Evolutionary conservation across 2,329 filamentous ascomycete species (phyloP).

Genomic region (Fusarium scirpi): DNA sequence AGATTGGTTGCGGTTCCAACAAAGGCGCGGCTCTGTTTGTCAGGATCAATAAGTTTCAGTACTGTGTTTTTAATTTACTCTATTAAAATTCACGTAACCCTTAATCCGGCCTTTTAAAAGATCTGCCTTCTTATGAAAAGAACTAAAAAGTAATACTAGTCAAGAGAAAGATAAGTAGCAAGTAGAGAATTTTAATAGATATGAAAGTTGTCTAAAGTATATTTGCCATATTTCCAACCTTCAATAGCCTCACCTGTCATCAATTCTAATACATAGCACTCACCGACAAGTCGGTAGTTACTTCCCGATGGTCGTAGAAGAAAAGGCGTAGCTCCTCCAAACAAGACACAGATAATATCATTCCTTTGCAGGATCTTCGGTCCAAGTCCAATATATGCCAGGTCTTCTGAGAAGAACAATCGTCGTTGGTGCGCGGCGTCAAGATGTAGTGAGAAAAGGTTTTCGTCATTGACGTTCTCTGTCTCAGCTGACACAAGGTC

Average conservation of each 20-base stretch:
- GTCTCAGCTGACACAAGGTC: rapidly evolving
- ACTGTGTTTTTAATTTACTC: too few relatives aligned
- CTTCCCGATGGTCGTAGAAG: background rate
- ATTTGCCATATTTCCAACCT: rapidly evolving
- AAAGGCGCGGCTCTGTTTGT: too few relatives aligned
- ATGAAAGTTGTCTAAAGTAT: rapidly evolving
- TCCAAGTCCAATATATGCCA: background rate
- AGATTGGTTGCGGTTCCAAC: too few relatives aligned
- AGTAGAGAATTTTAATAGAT: rapidly evolving
- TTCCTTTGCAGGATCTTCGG: background rate
- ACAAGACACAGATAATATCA: background rate
- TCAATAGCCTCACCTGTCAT: background rate
- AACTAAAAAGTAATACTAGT: too few relatives aligned
- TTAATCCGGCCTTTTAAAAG: rapidly evolving
- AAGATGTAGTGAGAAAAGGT: background rate
- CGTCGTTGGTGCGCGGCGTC: background rate
- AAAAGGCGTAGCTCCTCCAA: background rate
- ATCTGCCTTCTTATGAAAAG: too few relatives aligned
- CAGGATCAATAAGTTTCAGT: too few relatives aligned
- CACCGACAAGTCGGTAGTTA: background rate
- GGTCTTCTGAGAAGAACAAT: background rate
- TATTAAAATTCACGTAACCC: too few relatives aligned
- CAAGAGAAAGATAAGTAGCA: background rate
- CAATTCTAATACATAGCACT: background rate
- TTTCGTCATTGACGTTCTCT: rapidly evolving